Conservation (phyloP, 371 early-diverging fungal species). For the Rhizomucor pusillus region DNA sequence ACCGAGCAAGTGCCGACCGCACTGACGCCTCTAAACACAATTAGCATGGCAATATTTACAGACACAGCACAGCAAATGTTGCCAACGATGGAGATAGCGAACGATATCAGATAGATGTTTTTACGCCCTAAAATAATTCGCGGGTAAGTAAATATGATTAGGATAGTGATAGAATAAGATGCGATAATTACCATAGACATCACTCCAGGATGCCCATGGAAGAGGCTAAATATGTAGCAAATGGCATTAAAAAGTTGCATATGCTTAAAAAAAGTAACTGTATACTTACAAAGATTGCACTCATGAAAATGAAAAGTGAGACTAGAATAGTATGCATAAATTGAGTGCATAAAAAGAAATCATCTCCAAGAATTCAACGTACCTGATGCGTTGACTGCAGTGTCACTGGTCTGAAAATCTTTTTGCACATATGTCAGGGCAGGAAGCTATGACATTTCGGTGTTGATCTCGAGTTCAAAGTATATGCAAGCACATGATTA, state of each 20-base stretch:
- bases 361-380: background rate
- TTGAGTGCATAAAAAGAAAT: background rate
- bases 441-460: constrained; percentile 14
- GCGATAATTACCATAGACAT: constrained; percentile 7
- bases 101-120: constrained; percentile 23
- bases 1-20: constrained; percentile 26
- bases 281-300: constrained; percentile 23
- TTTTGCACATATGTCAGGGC: constrained; percentile 22
- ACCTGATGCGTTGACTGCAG: constrained; percentile 27
- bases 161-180: background rate
- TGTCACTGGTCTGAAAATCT: constrained; percentile 21
- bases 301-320: constrained; percentile 27
- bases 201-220: constrained; percentile 19
- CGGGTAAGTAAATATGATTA: background rate
- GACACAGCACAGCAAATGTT: constrained; percentile 29
- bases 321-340: constrained; percentile 4
- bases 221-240: constrained; percentile 18
- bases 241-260: too few species aligned
- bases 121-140: constrained; percentile 15
- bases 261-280: too few species aligned
- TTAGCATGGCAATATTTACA: constrained; percentile 22
- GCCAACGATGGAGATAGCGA: constrained; percentile 23
- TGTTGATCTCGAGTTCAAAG: too few species aligned
- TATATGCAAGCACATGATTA: background rate
- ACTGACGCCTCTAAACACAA: constrained; percentile 25